phyloP scores from a whole-genome alignment of 441 rosid species.

The Heliophila coronopifolia region DNA sequence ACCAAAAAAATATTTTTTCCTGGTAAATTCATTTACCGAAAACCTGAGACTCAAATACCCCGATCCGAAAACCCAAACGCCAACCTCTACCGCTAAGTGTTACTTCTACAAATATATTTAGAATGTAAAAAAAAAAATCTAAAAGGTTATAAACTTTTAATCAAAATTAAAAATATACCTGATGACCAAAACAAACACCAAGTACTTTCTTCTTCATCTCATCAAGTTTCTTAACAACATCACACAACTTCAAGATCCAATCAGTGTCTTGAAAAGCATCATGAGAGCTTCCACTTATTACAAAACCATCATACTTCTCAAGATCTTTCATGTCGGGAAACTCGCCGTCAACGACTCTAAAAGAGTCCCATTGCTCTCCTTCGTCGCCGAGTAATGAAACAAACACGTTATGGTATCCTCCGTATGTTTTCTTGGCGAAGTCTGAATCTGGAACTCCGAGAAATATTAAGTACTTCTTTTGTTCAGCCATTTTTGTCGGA shows the following conservation, averaged over 20 bases:
- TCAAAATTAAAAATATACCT: conserved; percentile 43
- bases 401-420: conserved; percentile 73
- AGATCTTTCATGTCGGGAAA: conserved; percentile 58
- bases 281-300: conserved; percentile 66
- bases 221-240: conserved; percentile 47
- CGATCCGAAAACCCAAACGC: too few relatives aligned
- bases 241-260: conserved; percentile 68
- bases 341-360: conserved; percentile 64
- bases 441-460: conserved; percentile 62
- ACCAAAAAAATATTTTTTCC: too few relatives aligned
- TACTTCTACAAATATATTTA: too few relatives aligned
- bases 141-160: too few relatives aligned
- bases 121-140: too few relatives aligned
- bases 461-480: conserved; percentile 45
- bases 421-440: conserved; percentile 51
- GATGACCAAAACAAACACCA: conserved; percentile 89
- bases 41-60: too few relatives aligned
- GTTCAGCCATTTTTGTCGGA: conserved; percentile 13
- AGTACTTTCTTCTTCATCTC: conserved; percentile 66
- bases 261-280: conserved; percentile 61
- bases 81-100: too few relatives aligned
- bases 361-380: conserved; percentile 70
- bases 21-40: too few relatives aligned
- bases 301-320: conserved; percentile 60
- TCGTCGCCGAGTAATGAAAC: conserved; percentile 54